Conservation (phyloP, 2,329 filamentous ascomycete species). For the Chaetoscypha palmicola region DNA sequence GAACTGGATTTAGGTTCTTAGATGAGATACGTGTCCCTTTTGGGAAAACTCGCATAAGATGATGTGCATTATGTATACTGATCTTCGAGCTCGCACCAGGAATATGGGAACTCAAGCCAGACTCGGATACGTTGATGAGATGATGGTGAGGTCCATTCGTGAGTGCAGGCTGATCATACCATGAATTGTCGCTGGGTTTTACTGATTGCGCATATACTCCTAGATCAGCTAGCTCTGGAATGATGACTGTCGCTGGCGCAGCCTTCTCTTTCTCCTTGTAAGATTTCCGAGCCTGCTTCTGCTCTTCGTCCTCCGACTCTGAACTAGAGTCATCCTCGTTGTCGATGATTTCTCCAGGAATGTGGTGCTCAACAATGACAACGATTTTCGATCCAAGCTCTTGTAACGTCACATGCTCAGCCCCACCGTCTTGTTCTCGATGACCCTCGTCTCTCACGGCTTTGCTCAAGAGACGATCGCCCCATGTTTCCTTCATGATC, state of each 20-base stretch:
- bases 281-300: constrained; percentile 39
- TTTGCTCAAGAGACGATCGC: constrained; percentile 50
- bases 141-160: constrained; percentile 52
- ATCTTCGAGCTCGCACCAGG: constrained; percentile 42
- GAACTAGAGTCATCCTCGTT: constrained; percentile 35
- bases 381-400: constrained; percentile 57
- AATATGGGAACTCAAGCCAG: constrained; percentile 46
- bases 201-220: constrained; percentile 66
- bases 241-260: constrained; percentile 42
- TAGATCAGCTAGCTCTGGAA: constrained; percentile 57
- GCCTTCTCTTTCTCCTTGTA: constrained; percentile 46
- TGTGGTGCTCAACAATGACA: constrained; percentile 61
- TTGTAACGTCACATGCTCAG: constrained; percentile 48
- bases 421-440: constrained; percentile 43
- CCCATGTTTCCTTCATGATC: constrained; percentile 60
- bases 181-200: constrained; percentile 59
- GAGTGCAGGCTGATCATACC: constrained; percentile 46
- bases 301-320: constrained; percentile 39
- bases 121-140: constrained; percentile 63
- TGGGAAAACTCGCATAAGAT: constrained; percentile 65
- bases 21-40: constrained; percentile 64
- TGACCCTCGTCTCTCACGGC: constrained; percentile 50
- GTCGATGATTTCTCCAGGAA: constrained; percentile 44
- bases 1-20: constrained; percentile 53
- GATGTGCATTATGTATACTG: constrained; percentile 52